Conservation (phyloP, 1,139 yeast species). For the Nadsonia commutata region DNA sequence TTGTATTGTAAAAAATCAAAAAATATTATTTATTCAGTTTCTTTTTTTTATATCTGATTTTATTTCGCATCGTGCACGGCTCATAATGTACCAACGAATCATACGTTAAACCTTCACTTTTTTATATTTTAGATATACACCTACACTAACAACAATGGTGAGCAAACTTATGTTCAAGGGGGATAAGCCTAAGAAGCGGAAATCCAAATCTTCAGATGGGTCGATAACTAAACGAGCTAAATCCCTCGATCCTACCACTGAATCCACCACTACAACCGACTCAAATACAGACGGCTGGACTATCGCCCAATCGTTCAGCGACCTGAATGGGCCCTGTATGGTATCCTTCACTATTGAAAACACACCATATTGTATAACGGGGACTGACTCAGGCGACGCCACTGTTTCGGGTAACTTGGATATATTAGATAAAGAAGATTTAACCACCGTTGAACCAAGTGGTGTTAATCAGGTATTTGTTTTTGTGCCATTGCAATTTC, state of each 20-base stretch:
- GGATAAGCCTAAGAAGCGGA: slow-evolving; percentile 22
- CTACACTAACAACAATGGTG: slow-evolving; percentile 24
- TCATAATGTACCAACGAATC: no score
- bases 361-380: slow-evolving; percentile 15
- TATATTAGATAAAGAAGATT: slow-evolving; percentile 9
- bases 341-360: slow-evolving; percentile 11
- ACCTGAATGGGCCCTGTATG: slow-evolving; percentile 28
- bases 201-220: slow-evolving; percentile 8
- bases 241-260: slow-evolving; percentile 5
- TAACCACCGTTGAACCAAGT: slow-evolving; percentile 23
- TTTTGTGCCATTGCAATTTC: slow-evolving; percentile 16
- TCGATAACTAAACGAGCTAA: slow-evolving; percentile 1
- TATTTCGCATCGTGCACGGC: no score
- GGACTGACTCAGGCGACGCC: slow-evolving; percentile 12
- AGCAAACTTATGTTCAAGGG: slow-evolving; percentile 31
- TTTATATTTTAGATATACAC: no score
- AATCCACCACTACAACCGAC: slow-evolving; percentile 5
- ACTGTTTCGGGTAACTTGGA: slow-evolving; percentile 14
- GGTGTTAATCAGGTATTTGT: slow-evolving; percentile 27
- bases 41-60: no score
- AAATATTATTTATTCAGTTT: no score
- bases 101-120: no score
- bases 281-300: slow-evolving; percentile 24
- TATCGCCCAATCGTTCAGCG: slow-evolving; percentile 19
- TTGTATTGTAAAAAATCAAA: no score